Evolutionary conservation across 345 rosid species (phyloP).

Genomic region (Geranium rotundifolium): DNA sequence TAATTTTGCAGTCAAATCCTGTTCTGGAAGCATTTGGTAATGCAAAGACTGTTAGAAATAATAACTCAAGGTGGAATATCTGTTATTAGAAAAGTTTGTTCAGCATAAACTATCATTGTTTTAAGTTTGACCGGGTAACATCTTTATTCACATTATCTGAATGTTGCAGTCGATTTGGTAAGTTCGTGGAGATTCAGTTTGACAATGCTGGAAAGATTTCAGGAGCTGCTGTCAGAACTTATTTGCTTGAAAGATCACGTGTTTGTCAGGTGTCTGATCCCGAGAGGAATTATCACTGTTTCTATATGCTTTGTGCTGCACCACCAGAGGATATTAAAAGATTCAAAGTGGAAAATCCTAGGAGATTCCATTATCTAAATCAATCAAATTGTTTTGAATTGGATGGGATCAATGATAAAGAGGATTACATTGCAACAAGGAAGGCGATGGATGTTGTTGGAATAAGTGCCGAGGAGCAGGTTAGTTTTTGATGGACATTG

Average conservation of each 20-base stretch:
- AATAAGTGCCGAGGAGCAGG: slow-evolving; percentile 83
- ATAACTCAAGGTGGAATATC: slow-evolving; percentile 74
- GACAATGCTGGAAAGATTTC: slow-evolving; percentile 79
- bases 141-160: slow-evolving; percentile 11
- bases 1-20: slow-evolving; percentile 80
- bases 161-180: slow-evolving; percentile 86
- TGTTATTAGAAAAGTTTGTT: neutral
- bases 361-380: slow-evolving; percentile 83
- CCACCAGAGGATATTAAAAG: slow-evolving; percentile 78
- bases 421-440: slow-evolving; percentile 77
- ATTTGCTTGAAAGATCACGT: slow-evolving; percentile 95
- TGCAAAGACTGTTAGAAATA: slow-evolving; percentile 95
- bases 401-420: slow-evolving; percentile 71
- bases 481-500: slow-evolving; percentile 7
- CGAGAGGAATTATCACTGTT: slow-evolving; percentile 98
- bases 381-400: slow-evolving; percentile 81
- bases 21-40: slow-evolving; percentile 99
- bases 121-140: slow-evolving; percentile 7
- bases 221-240: slow-evolving; percentile 98
- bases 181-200: slow-evolving; percentile 99
- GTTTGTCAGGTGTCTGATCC: slow-evolving; percentile 98
- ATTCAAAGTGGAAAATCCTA: slow-evolving; percentile 76
- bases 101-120: neutral
- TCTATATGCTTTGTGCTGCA: slow-evolving; percentile 99
- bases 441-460: slow-evolving; percentile 97